Percentiles rank a stretch among this genome's conserved stretches.
Evolutionary conservation across 495 filamentous ascomycete species (phyloP).

Genomic region (Copromyces sp.): DNA sequence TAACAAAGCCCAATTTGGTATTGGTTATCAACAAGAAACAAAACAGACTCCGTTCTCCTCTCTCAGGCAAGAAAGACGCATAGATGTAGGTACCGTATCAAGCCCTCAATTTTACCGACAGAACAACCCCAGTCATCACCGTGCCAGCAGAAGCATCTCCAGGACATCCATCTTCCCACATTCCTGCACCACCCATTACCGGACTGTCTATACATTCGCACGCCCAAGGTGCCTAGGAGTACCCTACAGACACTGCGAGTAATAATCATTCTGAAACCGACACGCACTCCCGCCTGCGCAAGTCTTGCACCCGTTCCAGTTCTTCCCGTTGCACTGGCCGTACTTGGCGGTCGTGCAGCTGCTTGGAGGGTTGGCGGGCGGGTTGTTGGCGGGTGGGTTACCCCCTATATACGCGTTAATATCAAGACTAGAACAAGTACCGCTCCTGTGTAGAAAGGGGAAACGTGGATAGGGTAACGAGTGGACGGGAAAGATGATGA

Average conservation of each 20-base stretch:
- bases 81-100: too few relatives aligned
- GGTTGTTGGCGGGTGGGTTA: not conserved
- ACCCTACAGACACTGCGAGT: constrained; percentile 32
- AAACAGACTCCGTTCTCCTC: not conserved
- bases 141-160: not conserved
- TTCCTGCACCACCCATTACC: not conserved
- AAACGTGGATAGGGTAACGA: not conserved
- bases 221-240: not conserved
- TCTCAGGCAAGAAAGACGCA: not conserved
- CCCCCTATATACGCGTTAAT: not conserved
- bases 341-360: constrained; percentile 20
- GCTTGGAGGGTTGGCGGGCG: constrained; percentile 1
- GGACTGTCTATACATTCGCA: not conserved
- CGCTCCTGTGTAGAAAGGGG: not conserved
- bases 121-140: not conserved
- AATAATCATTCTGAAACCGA: constrained; percentile 36
- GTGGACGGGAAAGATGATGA: not conserved
- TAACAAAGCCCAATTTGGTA: not conserved
- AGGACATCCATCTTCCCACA: not conserved
- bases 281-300: constrained; percentile 35
- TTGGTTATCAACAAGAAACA: not conserved
- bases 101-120: not conserved
- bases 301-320: constrained; percentile 35
- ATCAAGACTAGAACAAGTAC: not conserved
- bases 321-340: constrained; percentile 40